Percentiles rank a stretch among this genome's conserved stretches.
phyloP scores from a whole-genome alignment of 1,284 basidiomycete genomes.

The Cutaneotrichosporon curvatum region DNA sequence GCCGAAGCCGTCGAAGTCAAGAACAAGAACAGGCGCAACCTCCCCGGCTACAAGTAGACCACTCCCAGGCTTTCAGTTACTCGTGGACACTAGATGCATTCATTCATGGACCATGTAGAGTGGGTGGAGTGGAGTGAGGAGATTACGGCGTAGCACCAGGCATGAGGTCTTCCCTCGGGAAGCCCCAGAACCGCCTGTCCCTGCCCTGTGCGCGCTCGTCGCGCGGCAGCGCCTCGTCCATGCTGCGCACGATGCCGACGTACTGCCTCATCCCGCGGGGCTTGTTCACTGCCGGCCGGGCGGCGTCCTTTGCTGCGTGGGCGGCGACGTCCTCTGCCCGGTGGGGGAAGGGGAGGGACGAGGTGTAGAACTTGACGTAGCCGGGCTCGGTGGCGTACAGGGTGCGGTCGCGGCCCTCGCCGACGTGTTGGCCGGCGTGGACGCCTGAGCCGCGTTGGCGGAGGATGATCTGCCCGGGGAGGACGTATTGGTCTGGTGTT shows the following conservation, averaged over 20 bases:
- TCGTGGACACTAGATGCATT: conserved; percentile 12
- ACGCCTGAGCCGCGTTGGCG: conserved; percentile 83
- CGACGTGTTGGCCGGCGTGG: conserved; percentile 86
- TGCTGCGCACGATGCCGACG: conserved; percentile 70
- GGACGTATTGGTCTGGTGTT: conserved; percentile 67
- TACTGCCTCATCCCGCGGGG: conserved; percentile 55
- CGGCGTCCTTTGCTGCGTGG: conserved; percentile 9
- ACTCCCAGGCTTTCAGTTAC: no score
- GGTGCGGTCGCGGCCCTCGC: conserved; percentile 85
- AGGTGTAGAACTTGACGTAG: conserved; percentile 77
- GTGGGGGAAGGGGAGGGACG: conserved; percentile 40
- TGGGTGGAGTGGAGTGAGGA: no score
- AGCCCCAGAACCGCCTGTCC: conserved; percentile 45
- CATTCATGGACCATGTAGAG: not conserved
- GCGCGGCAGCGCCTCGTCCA: conserved; percentile 74
- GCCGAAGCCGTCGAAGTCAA: conserved; percentile 61
- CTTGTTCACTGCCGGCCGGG: conserved; percentile 27
- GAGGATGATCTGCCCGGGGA: conserved; percentile 88
- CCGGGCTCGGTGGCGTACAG: conserved; percentile 81
- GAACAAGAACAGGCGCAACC: conserved; percentile 61
- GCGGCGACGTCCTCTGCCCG: conserved; percentile 38
- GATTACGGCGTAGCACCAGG: no score
- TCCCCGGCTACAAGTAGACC: conserved; percentile 18
- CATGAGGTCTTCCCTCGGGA: conserved; percentile 38
- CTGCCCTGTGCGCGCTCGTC: conserved; percentile 60